Base-by-base conservation (phyloP, 208 protist genomes). In the Trypanosoma rangeli region DNA sequence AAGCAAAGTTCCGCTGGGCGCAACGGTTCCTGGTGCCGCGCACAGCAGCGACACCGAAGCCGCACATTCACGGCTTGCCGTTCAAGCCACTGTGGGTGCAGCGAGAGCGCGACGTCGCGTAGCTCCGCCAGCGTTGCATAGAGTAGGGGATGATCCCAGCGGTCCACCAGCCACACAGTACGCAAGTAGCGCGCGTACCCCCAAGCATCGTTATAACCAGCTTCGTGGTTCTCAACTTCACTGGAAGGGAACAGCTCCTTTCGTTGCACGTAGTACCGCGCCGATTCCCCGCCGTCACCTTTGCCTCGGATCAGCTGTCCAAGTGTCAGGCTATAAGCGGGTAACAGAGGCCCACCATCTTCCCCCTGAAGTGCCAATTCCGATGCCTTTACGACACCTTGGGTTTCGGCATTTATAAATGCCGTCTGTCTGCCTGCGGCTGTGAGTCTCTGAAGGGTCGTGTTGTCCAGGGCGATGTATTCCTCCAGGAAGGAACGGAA, bases 261-360 rank as follows among this genome's bases (percentile, higher is more conserved):
- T 10, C 64, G 37, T 31, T 66, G 68, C 56, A 95, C 89, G 69
- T 93, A 95, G 66, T 79, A 85, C 0, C 46, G 73, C 5, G 10
- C 49, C 50, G 55, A 33, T 24, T 24, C 8, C 63, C 29, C 63
- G 35, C 53, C 13, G 35, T 74, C 44, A 4, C 15, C 56, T 10
- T 28, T 44, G 20, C 61, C 42, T 56, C 44, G 59, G 48, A 94
- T 64, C 37, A 71, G 63, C 73, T 95, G 89, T 3, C 89, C 89
- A n/a, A 93, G 58, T 4, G 89, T 95, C 53, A 95, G 70, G 60
- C 70, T 73, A 65, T 86, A 85, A 13, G 89, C 83, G 1, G 89
- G 85, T 16, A 95, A 64, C 9, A 69, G 15, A n/a, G 35, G 29
- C 20, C 29, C 9, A 15, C 20, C 22, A 8, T 50, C 49, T 5